Base-by-base conservation (phyloP, 2,329 filamentous ascomycete genomes). In the Stenocarpella maydis region DNA sequence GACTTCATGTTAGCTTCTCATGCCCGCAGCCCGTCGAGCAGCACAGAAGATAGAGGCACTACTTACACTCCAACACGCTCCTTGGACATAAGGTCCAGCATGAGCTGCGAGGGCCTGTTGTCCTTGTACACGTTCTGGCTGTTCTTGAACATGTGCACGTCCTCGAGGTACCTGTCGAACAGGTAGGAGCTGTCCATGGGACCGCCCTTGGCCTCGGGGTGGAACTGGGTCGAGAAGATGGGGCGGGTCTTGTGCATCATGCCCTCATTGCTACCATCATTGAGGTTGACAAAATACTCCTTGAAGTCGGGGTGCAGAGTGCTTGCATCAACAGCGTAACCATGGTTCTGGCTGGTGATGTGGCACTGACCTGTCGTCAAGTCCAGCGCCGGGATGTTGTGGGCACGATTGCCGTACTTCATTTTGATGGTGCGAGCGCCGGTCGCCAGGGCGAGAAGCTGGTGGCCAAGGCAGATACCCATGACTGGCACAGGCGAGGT, bases 151-250 rank as follows among this genome's bases (percentile, higher is more conserved):
- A 92, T 88, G 80, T 90, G 87, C 43, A 98, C 94, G 77, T 92
- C 95, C 80, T 97, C 90, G 54, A 98, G 85, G 84, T 98, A 99
- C 85, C 93, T 94, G 82, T 99, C 96, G 78, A 99, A 99, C 71
- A 99, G 87, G 83, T 97, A 98, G 2, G 93, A 91, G 73, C 93
- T 97, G 85, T 99, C 96, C 83, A 97, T 92, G 67, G 96, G 96
- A 67, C 96, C 96, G 71, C 96, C 96, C 87, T 97, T 97, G 75
- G 96, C 96, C 84, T 99, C 96, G 19, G 96, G 96, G 80, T 99
- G 96, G 90, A 99, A 99, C 82, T 99, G 96, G 28, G 95, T 97
- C 73, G 93, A 95, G 88, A 99, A 98, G 80, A 99, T 99, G 72
- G 96, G 96, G 43, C 95, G 93, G 69, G 92, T 92, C 83, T 92